Evolutionary conservation across 164 flowering plant species (phyloP).

Genomic region (Magnolia changhungtana): DNA sequence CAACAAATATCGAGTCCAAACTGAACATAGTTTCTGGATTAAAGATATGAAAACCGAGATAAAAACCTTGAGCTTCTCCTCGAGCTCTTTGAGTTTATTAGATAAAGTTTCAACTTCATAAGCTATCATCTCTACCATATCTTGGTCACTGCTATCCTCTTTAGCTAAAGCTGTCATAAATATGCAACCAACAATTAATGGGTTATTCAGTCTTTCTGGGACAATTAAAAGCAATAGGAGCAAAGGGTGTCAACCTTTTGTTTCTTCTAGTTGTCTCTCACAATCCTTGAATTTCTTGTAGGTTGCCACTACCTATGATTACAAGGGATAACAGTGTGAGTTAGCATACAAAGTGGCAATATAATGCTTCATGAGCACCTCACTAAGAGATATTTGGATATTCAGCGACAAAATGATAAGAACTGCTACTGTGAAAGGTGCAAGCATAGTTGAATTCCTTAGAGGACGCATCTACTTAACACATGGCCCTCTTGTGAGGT

Average conservation of each 20-base stretch:
- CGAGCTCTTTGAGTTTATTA: conserved; percentile 60
- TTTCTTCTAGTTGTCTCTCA: conserved; percentile 79
- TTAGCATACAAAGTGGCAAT: background rate
- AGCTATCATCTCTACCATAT: conserved; percentile 92
- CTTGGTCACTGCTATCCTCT: conserved; percentile 73
- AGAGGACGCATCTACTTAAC: background rate
- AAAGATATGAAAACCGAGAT: background rate
- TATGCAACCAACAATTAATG: conserved; percentile 2
- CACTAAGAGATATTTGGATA: background rate
- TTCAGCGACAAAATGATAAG: background rate
- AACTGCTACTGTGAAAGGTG: background rate
- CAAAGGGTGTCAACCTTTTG: conserved; percentile 53
- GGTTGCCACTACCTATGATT: conserved; percentile 61
- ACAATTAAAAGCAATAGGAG: background rate
- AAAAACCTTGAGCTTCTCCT: conserved; percentile 79
- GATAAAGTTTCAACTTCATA: conserved; percentile 62
- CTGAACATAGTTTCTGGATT: background rate
- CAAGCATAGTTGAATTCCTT: background rate
- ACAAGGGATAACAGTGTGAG: conserved; percentile 9
- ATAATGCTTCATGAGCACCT: background rate
- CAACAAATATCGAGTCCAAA: background rate
- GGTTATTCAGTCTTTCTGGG: too few species aligned
- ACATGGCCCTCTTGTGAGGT: background rate
- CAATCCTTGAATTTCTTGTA: conserved; percentile 75
- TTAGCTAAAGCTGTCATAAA: conserved; percentile 59